phyloP scores from a whole-genome alignment of 2,329 filamentous ascomycete species.

The Fusarium sp. region DNA sequence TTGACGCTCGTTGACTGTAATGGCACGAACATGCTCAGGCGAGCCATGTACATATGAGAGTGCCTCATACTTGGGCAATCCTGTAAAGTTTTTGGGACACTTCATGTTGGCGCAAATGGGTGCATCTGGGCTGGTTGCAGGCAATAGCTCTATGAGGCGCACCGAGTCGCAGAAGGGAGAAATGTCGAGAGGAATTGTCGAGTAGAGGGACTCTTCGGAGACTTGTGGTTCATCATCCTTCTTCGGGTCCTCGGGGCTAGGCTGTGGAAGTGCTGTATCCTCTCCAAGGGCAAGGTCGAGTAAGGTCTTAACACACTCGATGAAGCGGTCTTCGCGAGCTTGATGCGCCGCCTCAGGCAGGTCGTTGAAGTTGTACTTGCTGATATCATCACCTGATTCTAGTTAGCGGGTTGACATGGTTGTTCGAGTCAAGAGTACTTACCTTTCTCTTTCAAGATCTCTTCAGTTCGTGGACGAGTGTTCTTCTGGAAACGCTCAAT shows the following conservation, averaged over 20 bases:
- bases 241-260: neutral
- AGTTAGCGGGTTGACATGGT: neutral
- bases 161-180: neutral
- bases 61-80: neutral
- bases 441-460: neutral
- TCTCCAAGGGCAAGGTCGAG: neutral
- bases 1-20: neutral
- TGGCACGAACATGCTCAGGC: neutral
- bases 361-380: neutral
- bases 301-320: neutral
- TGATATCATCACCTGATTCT: neutral
- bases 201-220: neutral
- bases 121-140: neutral
- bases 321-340: neutral
- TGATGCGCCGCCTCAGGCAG: neutral
- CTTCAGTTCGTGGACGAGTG: neutral
- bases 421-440: neutral
- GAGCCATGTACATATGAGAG: neutral
- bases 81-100: neutral
- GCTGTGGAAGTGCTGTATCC: neutral
- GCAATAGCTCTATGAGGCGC: neutral
- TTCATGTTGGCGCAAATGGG: neutral
- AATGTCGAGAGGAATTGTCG: neutral
- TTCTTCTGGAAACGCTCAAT: neutral
- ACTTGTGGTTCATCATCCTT: neutral